These are phyloP conservation scores for Candida chauliodis DNA, from an alignment of 805 yeast genomes.

Conservation along the genomic window DNA sequence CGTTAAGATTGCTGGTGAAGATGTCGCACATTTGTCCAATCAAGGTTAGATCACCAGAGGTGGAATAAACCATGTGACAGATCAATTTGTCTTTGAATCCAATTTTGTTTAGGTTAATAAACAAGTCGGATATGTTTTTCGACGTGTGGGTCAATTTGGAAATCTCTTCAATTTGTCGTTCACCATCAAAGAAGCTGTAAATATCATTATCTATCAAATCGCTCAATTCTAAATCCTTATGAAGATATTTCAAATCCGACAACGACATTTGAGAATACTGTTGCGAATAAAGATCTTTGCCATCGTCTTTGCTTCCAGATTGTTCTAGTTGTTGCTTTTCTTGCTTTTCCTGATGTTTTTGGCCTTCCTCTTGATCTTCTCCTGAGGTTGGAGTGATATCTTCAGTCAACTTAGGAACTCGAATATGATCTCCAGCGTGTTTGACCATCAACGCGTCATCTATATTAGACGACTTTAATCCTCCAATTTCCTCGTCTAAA, in stretches of 20 bases:
- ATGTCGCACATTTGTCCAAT: constrained; percentile 10
- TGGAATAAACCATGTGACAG: constrained; percentile 15
- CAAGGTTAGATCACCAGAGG: constrained; percentile 12
- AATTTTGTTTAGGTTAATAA: constrained; percentile 8
- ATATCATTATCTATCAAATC: constrained; percentile 6
- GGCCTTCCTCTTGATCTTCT: constrained; percentile 5
- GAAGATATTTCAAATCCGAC: constrained; percentile 9
- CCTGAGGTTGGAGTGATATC: neutral
- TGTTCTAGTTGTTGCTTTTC: constrained; percentile 1
- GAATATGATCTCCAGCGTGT: constrained; percentile 9
- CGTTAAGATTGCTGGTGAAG: constrained; percentile 7
- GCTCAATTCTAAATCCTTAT: constrained; percentile 3
- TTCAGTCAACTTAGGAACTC: constrained; percentile 8
- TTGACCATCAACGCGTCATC: constrained; percentile 14
- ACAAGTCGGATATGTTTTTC: constrained; percentile 2
- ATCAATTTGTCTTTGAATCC: constrained; percentile 20
- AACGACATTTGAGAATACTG: constrained; percentile 1
- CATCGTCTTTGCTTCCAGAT: neutral
- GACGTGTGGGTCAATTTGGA: neutral
- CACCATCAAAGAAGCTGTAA: constrained; percentile 1
- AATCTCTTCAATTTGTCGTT: constrained; percentile 1
- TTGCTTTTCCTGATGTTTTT: neutral
- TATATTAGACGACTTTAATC: constrained; percentile 24
- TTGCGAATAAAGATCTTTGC: neutral
- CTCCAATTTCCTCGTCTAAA: constrained; percentile 35